These are phyloP conservation scores for Euryodendron excelsum DNA, from an alignment of 148 eudicot genomes.

Conservation along the genomic window DNA sequence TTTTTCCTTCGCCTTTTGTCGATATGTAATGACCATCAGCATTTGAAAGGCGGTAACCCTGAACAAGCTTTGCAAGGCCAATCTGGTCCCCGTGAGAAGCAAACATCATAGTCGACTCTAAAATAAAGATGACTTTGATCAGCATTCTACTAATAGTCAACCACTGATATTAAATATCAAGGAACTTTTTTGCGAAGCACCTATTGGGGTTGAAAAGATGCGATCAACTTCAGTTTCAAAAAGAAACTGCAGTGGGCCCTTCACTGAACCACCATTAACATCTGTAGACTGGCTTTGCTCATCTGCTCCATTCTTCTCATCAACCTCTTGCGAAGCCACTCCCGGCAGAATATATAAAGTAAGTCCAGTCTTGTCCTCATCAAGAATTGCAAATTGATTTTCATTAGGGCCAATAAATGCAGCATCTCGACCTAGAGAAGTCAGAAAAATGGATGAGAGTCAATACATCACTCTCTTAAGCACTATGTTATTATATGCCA, in stretches of 20 bases:
- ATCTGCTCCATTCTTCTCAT: conserved; percentile 54
- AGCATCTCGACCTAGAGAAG: conserved; percentile 75
- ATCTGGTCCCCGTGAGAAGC: conserved; percentile 90
- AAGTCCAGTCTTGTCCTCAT: conserved; percentile 83
- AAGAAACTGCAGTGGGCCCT: conserved; percentile 90
- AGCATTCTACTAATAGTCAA: conserved; percentile 19
- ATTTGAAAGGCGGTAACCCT: conserved; percentile 73
- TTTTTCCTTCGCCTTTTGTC: conserved; percentile 82
- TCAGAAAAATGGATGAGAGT: conserved; percentile 5
- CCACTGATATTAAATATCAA: not conserved
- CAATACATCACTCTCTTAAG: not conserved
- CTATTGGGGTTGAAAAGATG: conserved; percentile 94
- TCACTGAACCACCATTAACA: conserved; percentile 48
- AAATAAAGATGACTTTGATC: conserved; percentile 30
- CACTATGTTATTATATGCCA: not conserved
- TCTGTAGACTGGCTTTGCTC: conserved; percentile 64
- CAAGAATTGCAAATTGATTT: conserved; percentile 87
- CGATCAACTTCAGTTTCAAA: conserved; percentile 94
- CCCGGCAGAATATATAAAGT: conserved; percentile 80
- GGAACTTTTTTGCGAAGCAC: conserved; percentile 33
- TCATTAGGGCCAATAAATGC: conserved; percentile 90
- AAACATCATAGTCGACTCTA: conserved; percentile 88
- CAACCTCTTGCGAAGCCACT: conserved; percentile 56
- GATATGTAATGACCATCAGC: conserved; percentile 79
- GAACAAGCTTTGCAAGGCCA: conserved; percentile 84